Conservation (phyloP, 495 filamentous ascomycete species). For the Podospora fimiseda region DNA sequence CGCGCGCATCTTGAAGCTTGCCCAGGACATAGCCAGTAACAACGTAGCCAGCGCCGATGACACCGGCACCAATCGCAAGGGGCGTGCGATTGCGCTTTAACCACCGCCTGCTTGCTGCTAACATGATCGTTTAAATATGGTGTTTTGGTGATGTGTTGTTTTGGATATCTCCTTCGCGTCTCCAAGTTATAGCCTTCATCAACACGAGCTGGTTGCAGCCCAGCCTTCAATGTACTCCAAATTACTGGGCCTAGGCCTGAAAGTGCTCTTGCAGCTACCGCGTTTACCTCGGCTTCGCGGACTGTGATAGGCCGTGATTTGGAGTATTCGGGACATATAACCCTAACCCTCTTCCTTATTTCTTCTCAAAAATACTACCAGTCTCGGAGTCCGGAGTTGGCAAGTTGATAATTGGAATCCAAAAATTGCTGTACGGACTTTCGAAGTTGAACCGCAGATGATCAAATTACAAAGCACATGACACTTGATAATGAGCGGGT, state of each 20-base stretch:
- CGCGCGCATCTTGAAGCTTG: conserved; percentile 85
- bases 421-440: no score
- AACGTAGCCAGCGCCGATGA: conserved; percentile 85
- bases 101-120: conserved; percentile 78
- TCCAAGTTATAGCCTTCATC: not conserved
- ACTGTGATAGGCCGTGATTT: conserved; percentile 10
- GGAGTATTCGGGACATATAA: not conserved
- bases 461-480: no score
- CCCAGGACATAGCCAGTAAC: conserved; percentile 84
- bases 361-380: not conserved
- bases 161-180: not conserved
- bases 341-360: conserved; percentile 6
- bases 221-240: not conserved
- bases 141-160: not conserved
- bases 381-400: not conserved
- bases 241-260: not conserved
- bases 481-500: no score
- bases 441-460: no score
- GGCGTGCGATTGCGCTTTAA: conserved; percentile 84
- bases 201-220: not conserved
- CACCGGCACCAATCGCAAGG: conserved; percentile 77
- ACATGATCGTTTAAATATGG: conserved; percentile 48
- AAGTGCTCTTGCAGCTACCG: conserved; percentile 9
- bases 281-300: conserved; percentile 20
- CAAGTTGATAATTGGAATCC: no score